phyloP scores from a whole-genome alignment of 2,329 filamentous ascomycete genomes.

The Sporothrix humicola region DNA sequence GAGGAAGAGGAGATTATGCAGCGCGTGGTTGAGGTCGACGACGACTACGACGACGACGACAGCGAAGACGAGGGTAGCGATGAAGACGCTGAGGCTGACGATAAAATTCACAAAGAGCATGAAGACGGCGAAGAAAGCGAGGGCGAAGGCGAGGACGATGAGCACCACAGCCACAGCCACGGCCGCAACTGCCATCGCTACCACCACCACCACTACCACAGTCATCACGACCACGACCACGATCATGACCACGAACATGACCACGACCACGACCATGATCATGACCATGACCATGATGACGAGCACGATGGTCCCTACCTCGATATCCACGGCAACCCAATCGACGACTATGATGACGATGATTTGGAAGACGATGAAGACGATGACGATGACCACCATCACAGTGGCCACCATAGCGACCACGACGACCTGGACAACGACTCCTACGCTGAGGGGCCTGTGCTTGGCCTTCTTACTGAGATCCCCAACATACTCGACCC shows the following conservation, averaged over 20 bases:
- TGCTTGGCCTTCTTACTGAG: conserved; percentile 86
- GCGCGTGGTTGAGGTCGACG: conserved; percentile 22
- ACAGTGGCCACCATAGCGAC: conserved; percentile 44
- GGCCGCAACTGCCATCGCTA: conserved; percentile 40
- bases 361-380: conserved; percentile 40
- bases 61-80: conserved; percentile 2
- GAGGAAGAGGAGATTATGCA: neutral
- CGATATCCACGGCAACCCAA: conserved; percentile 47
- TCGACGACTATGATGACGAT: conserved; percentile 43
- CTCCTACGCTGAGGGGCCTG: conserved; percentile 77
- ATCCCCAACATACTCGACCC: conserved; percentile 93
- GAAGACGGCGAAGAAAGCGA: conserved; percentile 45
- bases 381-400: conserved; percentile 39
- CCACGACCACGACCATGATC: conserved; percentile 40
- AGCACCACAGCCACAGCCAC: conserved; percentile 41
- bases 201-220: conserved; percentile 37
- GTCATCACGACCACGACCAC: conserved; percentile 38
- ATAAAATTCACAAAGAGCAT: conserved; percentile 45
- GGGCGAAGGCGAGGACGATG: conserved; percentile 38
- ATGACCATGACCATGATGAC: conserved; percentile 20
- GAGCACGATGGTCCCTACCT: conserved; percentile 45
- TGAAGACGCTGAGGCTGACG: conserved; percentile 45
- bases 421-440: conserved; percentile 69
- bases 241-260: conserved; percentile 34
- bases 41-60: conserved; percentile 17